These are phyloP conservation scores for Eimeria acervulina DNA, from an alignment of 169 alveolate genomes.

Conservation along the genomic window DNA sequence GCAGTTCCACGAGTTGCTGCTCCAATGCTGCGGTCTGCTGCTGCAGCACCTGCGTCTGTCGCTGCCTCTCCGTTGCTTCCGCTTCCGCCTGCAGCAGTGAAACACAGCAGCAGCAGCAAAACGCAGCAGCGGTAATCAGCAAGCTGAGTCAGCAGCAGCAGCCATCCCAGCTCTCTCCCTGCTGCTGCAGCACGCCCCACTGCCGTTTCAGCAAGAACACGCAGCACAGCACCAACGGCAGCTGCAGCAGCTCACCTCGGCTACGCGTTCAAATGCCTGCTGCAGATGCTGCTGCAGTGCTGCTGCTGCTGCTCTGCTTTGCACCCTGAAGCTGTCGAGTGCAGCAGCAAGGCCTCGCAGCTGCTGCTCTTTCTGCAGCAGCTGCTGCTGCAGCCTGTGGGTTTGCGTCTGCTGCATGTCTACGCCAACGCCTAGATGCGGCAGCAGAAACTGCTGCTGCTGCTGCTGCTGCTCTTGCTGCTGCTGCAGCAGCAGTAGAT, in stretches of 20 bases:
- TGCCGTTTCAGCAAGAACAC: neutral
- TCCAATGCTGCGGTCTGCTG: constrained; percentile 6
- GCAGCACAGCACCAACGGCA: constrained; percentile 40
- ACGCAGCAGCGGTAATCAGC: neutral
- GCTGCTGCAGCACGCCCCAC: neutral
- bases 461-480: constrained; percentile 69
- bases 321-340: constrained; percentile 52
- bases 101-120: neutral
- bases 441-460: constrained; percentile 58
- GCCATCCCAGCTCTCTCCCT: neutral
- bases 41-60: constrained; percentile 56
- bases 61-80: neutral
- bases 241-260: constrained; percentile 47
- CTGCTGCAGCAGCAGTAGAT: constrained; percentile 40
- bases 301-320: constrained; percentile 70
- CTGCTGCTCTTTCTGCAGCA: constrained; percentile 68
- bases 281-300: constrained; percentile 72
- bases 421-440: constrained; percentile 33
- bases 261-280: constrained; percentile 8
- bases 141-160: neutral
- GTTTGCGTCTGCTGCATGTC: constrained; percentile 60
- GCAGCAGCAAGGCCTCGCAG: constrained; percentile 47
- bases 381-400: constrained; percentile 57
- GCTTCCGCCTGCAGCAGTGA: constrained; percentile 66
- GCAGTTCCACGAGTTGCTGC: constrained; percentile 35